Evolutionary conservation across 1,284 basidiomycete species (phyloP), one percentile per base, ranked within the genome.

Genomic region (Cutaneotrichosporon curvatum): DNA sequence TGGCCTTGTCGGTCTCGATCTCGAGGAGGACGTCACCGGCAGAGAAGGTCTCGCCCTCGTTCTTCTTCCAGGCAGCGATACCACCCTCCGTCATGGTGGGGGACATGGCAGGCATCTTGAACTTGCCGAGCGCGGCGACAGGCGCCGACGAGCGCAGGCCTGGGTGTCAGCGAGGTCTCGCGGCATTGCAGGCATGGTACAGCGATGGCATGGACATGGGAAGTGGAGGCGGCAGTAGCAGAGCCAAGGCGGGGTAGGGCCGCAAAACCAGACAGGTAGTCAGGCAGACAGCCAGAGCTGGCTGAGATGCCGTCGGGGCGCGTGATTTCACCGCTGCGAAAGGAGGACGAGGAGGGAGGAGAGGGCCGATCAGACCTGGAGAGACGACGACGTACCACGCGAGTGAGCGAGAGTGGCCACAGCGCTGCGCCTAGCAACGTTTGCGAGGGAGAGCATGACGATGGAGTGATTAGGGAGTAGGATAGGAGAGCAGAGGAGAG

Each of bases 1-100:
- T 94, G 15, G 94, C 94, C 79, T 97, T 97, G 82, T 97, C 92
- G 42, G 94, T 97, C 83, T 97, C 92, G 66, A 99, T 77, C 67
- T 80, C 78, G 43, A 79, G 69, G 34, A 79, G 57, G 53, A 99
- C 92, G 62, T 99, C 94, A 36, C 94, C 92, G 6, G 84, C 81
- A 9, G 83, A 61, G 71, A 91, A 99, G 6, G 81, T 53, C 61
- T 97, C 91, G 50, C 95, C 95, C 73, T 95, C 89, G 73, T 87
- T 84, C 77, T 89, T 87, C 79, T 96, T 97, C 95, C 95, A 99
- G 37, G 79, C 78, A 41, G 94, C 87, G 70, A 99, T 95, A 59
- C 94, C 95, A 59, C 95, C 95, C 76, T 97, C 94, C 11, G 90
- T 92, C 94, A 99, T 99, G 54, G 94, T 98, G 41, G 94, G 94